Percentiles rank a stretch among this genome's conserved stretches.
phyloP scores from a whole-genome alignment of 129 eudicot species.

The Arctium minus region DNA sequence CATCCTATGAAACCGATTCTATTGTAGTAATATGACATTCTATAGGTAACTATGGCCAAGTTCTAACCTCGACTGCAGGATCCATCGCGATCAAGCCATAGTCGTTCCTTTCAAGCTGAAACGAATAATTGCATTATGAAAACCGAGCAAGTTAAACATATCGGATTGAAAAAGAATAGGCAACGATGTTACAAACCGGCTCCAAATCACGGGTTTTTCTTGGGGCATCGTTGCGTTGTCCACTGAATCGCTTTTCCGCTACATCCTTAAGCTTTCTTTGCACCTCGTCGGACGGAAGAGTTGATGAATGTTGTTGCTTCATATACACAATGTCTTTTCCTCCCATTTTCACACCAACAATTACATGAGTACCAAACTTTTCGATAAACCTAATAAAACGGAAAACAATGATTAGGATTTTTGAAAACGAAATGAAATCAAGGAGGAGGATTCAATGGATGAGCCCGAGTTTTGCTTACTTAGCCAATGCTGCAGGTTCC shows the following conservation, averaged over 20 bases:
- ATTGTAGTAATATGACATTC: too few relatives aligned
- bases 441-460: too few relatives aligned
- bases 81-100: constrained; percentile 38
- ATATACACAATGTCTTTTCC: constrained; percentile 70
- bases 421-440: background rate
- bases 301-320: constrained; percentile 67
- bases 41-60: background rate
- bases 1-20: too few relatives aligned
- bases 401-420: background rate
- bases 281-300: constrained; percentile 50
- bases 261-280: constrained; percentile 53
- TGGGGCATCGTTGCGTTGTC: constrained; percentile 23
- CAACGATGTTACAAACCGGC: constrained; percentile 35
- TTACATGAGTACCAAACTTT: constrained; percentile 71
- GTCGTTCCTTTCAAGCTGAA: constrained; percentile 57
- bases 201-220: constrained; percentile 29
- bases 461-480: constrained; percentile 32
- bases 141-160: background rate
- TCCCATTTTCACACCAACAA: constrained; percentile 79
- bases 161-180: constrained; percentile 4
- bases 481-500: constrained; percentile 77
- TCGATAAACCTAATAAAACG: constrained; percentile 56
- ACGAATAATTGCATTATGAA: background rate
- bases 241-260: constrained; percentile 59
- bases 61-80: constrained; percentile 39